Conservation (phyloP, 768 basidiomycete genomes). For the Tylopilus sp. region DNA sequence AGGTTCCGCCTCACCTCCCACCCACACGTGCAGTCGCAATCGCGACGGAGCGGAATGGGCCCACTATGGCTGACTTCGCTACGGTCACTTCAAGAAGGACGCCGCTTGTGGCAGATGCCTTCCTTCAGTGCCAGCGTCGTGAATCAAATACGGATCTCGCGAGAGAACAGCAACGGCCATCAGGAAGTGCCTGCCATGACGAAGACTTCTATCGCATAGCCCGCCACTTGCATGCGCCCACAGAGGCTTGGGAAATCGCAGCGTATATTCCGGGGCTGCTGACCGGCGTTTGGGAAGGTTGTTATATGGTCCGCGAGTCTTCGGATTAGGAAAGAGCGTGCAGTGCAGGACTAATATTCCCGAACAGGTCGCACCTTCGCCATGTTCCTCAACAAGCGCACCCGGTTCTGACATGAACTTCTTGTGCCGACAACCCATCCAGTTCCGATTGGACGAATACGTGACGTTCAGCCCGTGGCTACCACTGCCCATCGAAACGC, state of each 20-base stretch:
- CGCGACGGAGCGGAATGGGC: conserved; percentile 44
- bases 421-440: conserved; percentile 45
- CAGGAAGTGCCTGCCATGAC: conserved; percentile 33
- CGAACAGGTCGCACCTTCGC: conserved; percentile 27
- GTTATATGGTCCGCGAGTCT: conserved; percentile 46
- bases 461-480: conserved; percentile 39
- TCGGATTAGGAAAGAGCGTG: conserved; percentile 13
- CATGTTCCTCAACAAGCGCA: conserved; percentile 12
- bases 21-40: conserved; percentile 44
- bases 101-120: conserved; percentile 47
- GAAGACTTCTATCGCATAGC: conserved; percentile 38
- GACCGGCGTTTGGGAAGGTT: conserved; percentile 59
- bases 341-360: conserved; percentile 14
- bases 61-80: conserved; percentile 52
- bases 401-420: conserved; percentile 29
- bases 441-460: conserved; percentile 46
- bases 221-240: conserved; percentile 10
- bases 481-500: conserved; percentile 29
- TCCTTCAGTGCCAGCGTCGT: conserved; percentile 23
- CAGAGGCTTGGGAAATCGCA: conserved; percentile 25
- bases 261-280: conserved; percentile 43
- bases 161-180: conserved; percentile 31
- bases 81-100: conserved; percentile 41
- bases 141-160: conserved; percentile 32
- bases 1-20: conserved; percentile 50